phyloP scores from a whole-genome alignment of 306 rosid genomes.

The Datisca glomerata region DNA sequence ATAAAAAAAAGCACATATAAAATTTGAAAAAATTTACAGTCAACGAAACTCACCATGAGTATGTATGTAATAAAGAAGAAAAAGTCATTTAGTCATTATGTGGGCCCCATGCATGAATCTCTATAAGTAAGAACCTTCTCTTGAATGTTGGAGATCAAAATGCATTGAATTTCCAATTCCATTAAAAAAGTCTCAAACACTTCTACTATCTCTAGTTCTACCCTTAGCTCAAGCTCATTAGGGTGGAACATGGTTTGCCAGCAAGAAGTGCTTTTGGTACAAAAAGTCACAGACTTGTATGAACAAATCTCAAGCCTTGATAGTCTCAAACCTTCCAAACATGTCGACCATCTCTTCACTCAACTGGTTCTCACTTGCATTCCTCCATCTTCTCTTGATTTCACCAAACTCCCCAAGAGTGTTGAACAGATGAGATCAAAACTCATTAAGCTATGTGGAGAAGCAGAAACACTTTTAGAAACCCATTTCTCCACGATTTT shows the following conservation, averaged over 20 bases:
- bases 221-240: too few relatives aligned
- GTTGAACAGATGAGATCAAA: slow-evolving; percentile 46
- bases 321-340: slow-evolving; percentile 58
- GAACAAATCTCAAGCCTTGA: slow-evolving; percentile 53
- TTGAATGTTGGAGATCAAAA: too few relatives aligned
- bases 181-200: too few relatives aligned
- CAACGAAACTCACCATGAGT: too few relatives aligned
- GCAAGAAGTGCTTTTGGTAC: slow-evolving; percentile 40
- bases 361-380: slow-evolving; percentile 69
- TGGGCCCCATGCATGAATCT: too few relatives aligned
- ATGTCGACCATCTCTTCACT: slow-evolving; percentile 81
- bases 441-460: slow-evolving; percentile 60
- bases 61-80: too few relatives aligned
- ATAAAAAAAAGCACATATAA: too few relatives aligned
- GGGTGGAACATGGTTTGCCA: slow-evolving; percentile 71
- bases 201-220: too few relatives aligned
- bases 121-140: too few relatives aligned
- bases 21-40: too few relatives aligned
- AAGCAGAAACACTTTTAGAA: slow-evolving; percentile 67
- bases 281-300: slow-evolving; percentile 37
- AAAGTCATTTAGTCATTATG: too few relatives aligned
- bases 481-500: slow-evolving; percentile 46
- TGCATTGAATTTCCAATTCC: too few relatives aligned
- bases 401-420: slow-evolving; percentile 26
- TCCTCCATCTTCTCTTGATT: slow-evolving; percentile 53